A percentile compares a stretch with the other conserved stretches of the same genome.
Evolutionary conservation across 2,329 filamentous ascomycete genomes (phyloP).

Genomic region (Ophiosphaerella korrae): DNA sequence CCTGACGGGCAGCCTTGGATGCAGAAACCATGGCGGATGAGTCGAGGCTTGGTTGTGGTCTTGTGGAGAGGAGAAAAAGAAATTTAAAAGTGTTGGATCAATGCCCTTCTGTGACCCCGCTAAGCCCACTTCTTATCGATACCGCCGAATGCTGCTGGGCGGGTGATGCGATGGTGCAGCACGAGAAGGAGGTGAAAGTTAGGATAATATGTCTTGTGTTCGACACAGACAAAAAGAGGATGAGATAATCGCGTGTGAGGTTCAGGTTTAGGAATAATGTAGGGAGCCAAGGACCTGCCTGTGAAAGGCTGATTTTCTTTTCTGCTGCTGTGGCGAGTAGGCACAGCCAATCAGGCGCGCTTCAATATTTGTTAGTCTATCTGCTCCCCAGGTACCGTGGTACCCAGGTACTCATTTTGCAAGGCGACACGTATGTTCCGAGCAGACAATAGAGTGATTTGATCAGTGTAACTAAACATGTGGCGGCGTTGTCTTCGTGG

Average conservation of each 20-base stretch:
- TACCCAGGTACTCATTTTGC: no score
- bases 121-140: constrained; percentile 29
- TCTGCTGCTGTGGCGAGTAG: constrained; percentile 1
- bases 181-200: background rate
- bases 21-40: constrained; percentile 65
- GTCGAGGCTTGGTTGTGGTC: constrained; percentile 21
- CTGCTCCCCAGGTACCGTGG: no score
- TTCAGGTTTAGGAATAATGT: background rate
- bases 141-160: background rate
- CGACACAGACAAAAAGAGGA: no score
- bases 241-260: no score
- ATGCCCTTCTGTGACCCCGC: constrained; percentile 26
- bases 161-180: background rate
- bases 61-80: constrained; percentile 20
- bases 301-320: background rate
- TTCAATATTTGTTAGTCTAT: background rate
- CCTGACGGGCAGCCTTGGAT: constrained; percentile 70
- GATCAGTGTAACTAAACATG: no score
- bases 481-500: no score
- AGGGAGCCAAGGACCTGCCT: background rate
- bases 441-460: no score
- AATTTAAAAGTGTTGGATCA: constrained; percentile 28
- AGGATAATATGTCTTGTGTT: background rate
- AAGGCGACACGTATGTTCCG: no score
- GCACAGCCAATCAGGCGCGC: constrained; percentile 1